phyloP scores from a whole-genome alignment of 768 basidiomycete genomes.

The Lactarius hatsudake region DNA sequence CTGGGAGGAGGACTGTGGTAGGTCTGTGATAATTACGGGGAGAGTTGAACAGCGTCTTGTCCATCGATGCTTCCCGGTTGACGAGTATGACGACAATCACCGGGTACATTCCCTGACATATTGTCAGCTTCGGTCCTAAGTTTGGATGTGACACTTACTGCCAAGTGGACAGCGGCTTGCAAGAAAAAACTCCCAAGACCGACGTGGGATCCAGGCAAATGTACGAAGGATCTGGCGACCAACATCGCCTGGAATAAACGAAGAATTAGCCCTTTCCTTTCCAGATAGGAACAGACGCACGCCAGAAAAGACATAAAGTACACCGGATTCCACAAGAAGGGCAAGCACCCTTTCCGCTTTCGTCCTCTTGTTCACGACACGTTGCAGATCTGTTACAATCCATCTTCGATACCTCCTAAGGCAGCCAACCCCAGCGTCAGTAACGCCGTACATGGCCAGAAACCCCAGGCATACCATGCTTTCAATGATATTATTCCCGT shows the following conservation, averaged over 20 bases:
- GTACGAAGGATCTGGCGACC: not conserved
- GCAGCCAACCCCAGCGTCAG: not conserved
- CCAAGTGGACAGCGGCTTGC: not conserved
- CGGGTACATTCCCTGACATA: not conserved
- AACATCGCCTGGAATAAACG: not conserved
- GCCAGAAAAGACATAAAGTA: not conserved
- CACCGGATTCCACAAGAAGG: not conserved
- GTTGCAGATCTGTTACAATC: not conserved
- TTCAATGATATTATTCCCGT: not conserved
- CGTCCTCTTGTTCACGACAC: not conserved
- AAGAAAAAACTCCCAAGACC: not conserved
- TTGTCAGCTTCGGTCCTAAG: not conserved
- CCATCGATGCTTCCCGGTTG: not conserved
- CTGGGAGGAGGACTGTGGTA: not conserved
- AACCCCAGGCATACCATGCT: not conserved
- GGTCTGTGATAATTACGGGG: not conserved
- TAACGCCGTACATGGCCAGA: not conserved
- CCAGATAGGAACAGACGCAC: not conserved
- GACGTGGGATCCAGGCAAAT: not conserved
- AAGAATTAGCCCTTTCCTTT: not conserved
- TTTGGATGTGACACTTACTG: not conserved
- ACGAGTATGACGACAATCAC: not conserved
- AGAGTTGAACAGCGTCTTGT: not conserved
- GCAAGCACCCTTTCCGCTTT: not conserved
- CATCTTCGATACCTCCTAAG: not conserved